Evolutionary conservation across 2,329 filamentous ascomycete species (phyloP).

Genomic region (Fusarium sp.): DNA sequence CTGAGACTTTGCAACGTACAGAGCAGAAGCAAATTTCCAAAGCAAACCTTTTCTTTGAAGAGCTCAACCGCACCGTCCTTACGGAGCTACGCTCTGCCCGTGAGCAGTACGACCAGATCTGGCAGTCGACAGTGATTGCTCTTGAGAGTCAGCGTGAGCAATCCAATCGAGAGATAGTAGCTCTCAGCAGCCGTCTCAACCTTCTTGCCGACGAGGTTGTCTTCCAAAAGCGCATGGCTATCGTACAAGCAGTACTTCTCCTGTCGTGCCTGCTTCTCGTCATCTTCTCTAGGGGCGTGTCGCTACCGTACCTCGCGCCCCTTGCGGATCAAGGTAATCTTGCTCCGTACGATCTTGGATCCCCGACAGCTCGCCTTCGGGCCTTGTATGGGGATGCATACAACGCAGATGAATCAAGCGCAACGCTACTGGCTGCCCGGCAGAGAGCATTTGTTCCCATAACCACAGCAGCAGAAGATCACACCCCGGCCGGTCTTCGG

Average conservation of each 20-base stretch:
- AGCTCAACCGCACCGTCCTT: constrained; percentile 88
- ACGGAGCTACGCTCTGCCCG: constrained; percentile 81
- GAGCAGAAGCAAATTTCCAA: constrained; percentile 90
- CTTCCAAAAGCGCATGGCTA: constrained; percentile 90
- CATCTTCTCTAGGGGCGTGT: constrained; percentile 75
- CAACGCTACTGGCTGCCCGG: constrained; percentile 10
- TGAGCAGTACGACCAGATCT: constrained; percentile 93
- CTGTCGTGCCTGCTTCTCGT: constrained; percentile 89
- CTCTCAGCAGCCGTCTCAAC: constrained; percentile 82
- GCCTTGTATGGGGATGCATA: constrained; percentile 33
- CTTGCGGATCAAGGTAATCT: constrained; percentile 46
- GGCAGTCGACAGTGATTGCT: constrained; percentile 94
- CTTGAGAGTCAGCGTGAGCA: constrained; percentile 89
- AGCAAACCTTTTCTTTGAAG: constrained; percentile 82
- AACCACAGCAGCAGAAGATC: not conserved
- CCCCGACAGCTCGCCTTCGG: constrained; percentile 30
- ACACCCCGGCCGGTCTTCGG: not conserved
- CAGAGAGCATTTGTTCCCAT: constrained; percentile 23
- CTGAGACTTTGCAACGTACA: constrained; percentile 86
- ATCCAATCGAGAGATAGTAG: constrained; percentile 84
- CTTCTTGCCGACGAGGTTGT: constrained; percentile 93
- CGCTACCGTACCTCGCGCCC: constrained; percentile 50
- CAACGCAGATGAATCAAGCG: constrained; percentile 5
- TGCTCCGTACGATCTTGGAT: constrained; percentile 37
- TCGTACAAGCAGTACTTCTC: constrained; percentile 88